Evolutionary conservation across 805 yeast species (phyloP).

Genomic region (Starmerella gropengiesseri): DNA sequence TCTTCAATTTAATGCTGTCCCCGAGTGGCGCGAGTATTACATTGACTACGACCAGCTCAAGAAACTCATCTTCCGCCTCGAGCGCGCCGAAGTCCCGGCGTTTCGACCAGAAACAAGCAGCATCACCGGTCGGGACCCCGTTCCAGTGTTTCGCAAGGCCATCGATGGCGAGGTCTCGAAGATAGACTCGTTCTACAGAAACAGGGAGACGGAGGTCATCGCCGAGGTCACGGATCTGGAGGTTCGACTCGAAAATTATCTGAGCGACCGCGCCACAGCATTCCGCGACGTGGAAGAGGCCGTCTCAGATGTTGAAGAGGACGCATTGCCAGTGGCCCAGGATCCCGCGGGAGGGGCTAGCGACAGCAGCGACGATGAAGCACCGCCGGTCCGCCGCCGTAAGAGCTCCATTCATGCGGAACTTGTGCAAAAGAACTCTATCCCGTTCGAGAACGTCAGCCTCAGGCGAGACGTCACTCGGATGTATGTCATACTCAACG

Average conservation of each 20-base stretch:
- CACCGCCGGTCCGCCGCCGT: slow-evolving; percentile 21
- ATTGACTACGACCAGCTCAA: slow-evolving; percentile 82
- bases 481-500: slow-evolving; percentile 64
- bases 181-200: slow-evolving; percentile 61
- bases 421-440: slow-evolving; percentile 15
- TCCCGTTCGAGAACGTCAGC: slow-evolving; percentile 18
- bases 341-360: slow-evolving; percentile 10
- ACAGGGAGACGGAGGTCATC: slow-evolving; percentile 51
- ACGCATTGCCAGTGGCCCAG: neutral
- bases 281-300: slow-evolving; percentile 1
- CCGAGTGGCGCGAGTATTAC: slow-evolving; percentile 93
- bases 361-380: slow-evolving; percentile 17
- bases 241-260: neutral
- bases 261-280: neutral
- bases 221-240: slow-evolving; percentile 34
- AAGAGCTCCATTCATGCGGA: slow-evolving; percentile 18
- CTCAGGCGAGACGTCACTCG: slow-evolving; percentile 35
- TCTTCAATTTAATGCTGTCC: slow-evolving; percentile 91
- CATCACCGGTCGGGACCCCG: slow-evolving; percentile 38
- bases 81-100: slow-evolving; percentile 42
- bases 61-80: slow-evolving; percentile 71
- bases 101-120: slow-evolving; percentile 24
- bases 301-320: neutral
- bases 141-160: slow-evolving; percentile 53
- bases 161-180: slow-evolving; percentile 67